A percentile compares a stretch with the other conserved stretches of the same genome.
phyloP scores from a whole-genome alignment of 179 eudicot genomes.

The Amaranthus tricolor region DNA sequence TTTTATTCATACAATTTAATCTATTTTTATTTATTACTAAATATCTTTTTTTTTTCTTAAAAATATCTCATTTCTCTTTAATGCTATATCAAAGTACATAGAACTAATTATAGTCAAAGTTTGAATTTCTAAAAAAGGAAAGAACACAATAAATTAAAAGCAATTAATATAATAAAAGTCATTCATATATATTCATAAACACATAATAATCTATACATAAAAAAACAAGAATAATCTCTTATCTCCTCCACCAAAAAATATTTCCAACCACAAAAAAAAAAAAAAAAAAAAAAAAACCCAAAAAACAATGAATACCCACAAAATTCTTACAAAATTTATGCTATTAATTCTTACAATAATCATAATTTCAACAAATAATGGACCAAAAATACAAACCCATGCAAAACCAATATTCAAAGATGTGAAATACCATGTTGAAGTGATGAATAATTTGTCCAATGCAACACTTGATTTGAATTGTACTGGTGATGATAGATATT shows the following conservation, averaged over 20 bases:
- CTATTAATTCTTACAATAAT: background rate
- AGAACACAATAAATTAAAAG: too few species aligned
- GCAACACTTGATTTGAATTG: constrained; percentile 18
- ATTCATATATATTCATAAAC: too few species aligned
- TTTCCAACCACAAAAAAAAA: background rate
- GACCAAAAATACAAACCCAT: background rate
- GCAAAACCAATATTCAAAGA: background rate
- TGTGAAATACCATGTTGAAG: constrained; percentile 6
- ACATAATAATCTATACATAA: too few species aligned
- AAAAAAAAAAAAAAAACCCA: background rate
- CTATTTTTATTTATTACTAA: too few species aligned
- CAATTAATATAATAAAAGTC: too few species aligned
- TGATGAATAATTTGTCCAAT: constrained; percentile 9
- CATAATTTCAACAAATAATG: background rate
- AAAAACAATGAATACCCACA: background rate
- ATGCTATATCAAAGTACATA: too few species aligned
- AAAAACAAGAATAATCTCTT: too few species aligned
- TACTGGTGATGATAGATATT: background rate
- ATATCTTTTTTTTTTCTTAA: too few species aligned
- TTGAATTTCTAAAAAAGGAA: too few species aligned
- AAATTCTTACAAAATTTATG: background rate
- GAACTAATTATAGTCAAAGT: too few species aligned
- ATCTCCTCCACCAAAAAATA: background rate
- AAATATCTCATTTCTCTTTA: too few species aligned
- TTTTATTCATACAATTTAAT: too few species aligned